Evolutionary conservation across 495 filamentous ascomycete genomes (phyloP), one percentile per base, ranked within the genome.

Genomic region (Rhypophila decipiens): DNA sequence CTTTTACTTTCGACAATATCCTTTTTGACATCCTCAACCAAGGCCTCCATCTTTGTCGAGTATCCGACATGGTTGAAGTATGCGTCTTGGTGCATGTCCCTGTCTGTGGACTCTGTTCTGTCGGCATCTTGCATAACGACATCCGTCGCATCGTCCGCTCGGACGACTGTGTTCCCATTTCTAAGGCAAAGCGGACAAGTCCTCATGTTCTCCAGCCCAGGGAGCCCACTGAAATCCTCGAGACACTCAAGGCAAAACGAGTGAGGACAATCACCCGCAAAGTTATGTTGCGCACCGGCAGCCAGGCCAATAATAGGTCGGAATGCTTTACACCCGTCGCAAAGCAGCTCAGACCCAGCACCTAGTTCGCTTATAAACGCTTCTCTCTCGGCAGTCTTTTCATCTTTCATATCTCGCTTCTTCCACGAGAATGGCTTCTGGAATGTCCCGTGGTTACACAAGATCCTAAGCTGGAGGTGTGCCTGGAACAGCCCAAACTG

Each of bases 401-500:
- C 44, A 18, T 56, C 58, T 12, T 46, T 34, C 18, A 61, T 18
- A 36, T 58, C 55, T 7, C 57, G 55, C 44, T 56, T 53, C 34
- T 55, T 54, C 65, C 68, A 64, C 10, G 60, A 63, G 49, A 69
- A 63, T 2, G 44, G 50, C 44, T 62, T 53, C 34, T 73, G 67
- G 42, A 65, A 71, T 3, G 71, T 72, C 4, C 72, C 73, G 47
- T 71, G 68, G 45, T 75, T 76, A 52, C 74, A 77, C 12, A 76
- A 55, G 15, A 66, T 60, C 2, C 74, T 64, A 12, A 76, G 58
- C 37, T 65, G 66, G 10, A 74, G 43, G n/a, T 64, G 58, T 0
- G 66, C 51, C 24, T 69, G 63, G 39, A 77, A 69, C 27, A 72
- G 62, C 2, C 49, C 49, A 21, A 51, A 45, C 36, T 51, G 45